Conservation (phyloP, 2,329 filamentous ascomycete species). For the Epichloe scottii region DNA sequence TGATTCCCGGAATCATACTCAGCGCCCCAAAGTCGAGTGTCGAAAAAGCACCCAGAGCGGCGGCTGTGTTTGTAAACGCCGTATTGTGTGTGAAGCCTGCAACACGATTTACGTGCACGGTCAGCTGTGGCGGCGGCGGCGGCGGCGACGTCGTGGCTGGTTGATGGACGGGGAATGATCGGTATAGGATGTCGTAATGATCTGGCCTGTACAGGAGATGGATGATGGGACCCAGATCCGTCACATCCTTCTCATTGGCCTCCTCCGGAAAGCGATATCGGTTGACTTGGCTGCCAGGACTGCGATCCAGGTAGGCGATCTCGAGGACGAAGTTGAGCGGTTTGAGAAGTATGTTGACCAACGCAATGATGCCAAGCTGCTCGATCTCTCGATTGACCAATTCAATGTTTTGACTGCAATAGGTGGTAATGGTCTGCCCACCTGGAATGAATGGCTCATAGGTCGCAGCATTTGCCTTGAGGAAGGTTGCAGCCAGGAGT, state of each 20-base stretch:
- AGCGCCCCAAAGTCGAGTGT: constrained; percentile 30
- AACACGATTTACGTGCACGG: constrained; percentile 41
- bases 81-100: constrained; percentile 33
- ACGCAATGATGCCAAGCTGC: constrained; percentile 66
- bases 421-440: constrained; percentile 46
- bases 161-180: constrained; percentile 23
- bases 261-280: constrained; percentile 51
- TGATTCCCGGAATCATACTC: constrained; percentile 35
- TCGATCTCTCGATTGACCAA: constrained; percentile 76
- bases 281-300: constrained; percentile 64
- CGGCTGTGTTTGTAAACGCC: constrained; percentile 27
- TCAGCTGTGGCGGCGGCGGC: not conserved
- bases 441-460: constrained; percentile 63
- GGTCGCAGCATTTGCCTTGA: constrained; percentile 58
- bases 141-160: constrained; percentile 14
- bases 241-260: constrained; percentile 30
- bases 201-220: constrained; percentile 56
- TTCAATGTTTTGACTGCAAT: constrained; percentile 60
- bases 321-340: constrained; percentile 70
- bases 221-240: constrained; percentile 37
- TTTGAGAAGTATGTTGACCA: constrained; percentile 69
- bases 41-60: constrained; percentile 29
- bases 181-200: constrained; percentile 93
- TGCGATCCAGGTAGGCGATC: constrained; percentile 84
- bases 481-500: constrained; percentile 71